Base-by-base conservation (phyloP, 192 early-diverging fungal species). In the Umbelopsis vinacea region DNA sequence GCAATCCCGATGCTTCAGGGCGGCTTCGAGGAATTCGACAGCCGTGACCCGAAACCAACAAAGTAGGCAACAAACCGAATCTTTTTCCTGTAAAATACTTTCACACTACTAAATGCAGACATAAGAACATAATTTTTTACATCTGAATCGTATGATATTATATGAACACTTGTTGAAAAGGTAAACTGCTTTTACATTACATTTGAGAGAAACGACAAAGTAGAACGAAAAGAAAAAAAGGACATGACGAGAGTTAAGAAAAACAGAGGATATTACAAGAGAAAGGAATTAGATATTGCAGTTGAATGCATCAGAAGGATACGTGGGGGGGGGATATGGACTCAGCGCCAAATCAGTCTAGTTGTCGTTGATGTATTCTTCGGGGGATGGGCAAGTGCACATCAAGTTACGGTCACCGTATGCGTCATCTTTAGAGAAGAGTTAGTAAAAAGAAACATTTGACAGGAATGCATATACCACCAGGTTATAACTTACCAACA, bases 311-410 rank as follows among this genome's bases (percentile, higher is more conserved):
- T 33, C 33, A 37, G 19, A 63, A 63, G 11, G 14, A 33, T 63
- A 17, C 14, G 57, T 19, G 55, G 24, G 17, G 26, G 57, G 15
- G 9, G 9, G 48, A n/a, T 50, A 50, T 50, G 48, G 48, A 29
- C n/a, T 11, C 11, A 43, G 40, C 11, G 40, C 6, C 40, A 12
- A 43, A 43, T 12, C 40, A 43, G 26, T 63, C 57, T 63, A 63
- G 33, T 63, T 63, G 4, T 63, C 57, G n/a, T 71, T 68, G 46
- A 71, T 66, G 43, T 92, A 94, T 73, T 92, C 92, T 68, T 93
- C 91, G 74, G 96, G 89, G 1, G 96, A 94, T 66, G 97, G 97
- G 80, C 97, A 99, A 66, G 94, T 93, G 85, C 97, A 99, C 71
- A 95, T 81, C 77, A 99, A 84, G 85, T 98, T 95, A 37, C 91